Evolutionary conservation across 257 asterid genomes (phyloP).

Genomic region (Ilex aquifolium): DNA sequence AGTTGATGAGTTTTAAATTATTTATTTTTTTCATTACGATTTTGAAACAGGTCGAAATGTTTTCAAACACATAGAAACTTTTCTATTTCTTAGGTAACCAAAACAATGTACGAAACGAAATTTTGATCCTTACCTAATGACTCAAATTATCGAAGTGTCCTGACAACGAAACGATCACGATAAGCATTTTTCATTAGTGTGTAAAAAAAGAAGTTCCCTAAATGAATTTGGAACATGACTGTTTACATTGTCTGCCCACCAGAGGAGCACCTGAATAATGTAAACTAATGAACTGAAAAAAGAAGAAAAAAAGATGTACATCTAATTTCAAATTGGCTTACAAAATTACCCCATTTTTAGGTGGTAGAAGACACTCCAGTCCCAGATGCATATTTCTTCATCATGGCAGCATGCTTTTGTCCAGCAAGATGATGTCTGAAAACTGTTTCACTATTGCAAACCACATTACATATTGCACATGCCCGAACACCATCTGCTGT

Average conservation of each 20-base stretch:
- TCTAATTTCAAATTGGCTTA: no score
- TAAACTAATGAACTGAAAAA: background rate
- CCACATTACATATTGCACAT: conserved; percentile 61
- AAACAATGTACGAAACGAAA: no score
- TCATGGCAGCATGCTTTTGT: conserved; percentile 55
- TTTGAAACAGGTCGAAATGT: no score
- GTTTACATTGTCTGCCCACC: background rate
- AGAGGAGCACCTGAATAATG: background rate
- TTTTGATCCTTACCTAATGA: no score
- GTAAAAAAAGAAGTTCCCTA: no score
- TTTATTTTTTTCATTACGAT: no score
- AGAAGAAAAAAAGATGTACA: background rate
- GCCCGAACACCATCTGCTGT: conserved; percentile 40
- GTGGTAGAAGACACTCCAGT: conserved; percentile 26
- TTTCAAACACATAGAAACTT: no score
- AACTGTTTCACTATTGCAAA: conserved; percentile 72
- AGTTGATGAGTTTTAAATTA: no score
- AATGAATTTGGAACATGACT: background rate
- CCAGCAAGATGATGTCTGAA: conserved; percentile 55
- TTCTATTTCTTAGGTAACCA: no score
- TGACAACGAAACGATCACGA: no score
- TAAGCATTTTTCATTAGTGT: no score
- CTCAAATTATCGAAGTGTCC: no score
- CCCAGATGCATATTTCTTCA: conserved; percentile 31
- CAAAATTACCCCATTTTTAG: conserved; percentile 4